Evolutionary conservation across 192 early-diverging fungal genomes (phyloP).

Genomic region (Entomortierella lignicola): DNA sequence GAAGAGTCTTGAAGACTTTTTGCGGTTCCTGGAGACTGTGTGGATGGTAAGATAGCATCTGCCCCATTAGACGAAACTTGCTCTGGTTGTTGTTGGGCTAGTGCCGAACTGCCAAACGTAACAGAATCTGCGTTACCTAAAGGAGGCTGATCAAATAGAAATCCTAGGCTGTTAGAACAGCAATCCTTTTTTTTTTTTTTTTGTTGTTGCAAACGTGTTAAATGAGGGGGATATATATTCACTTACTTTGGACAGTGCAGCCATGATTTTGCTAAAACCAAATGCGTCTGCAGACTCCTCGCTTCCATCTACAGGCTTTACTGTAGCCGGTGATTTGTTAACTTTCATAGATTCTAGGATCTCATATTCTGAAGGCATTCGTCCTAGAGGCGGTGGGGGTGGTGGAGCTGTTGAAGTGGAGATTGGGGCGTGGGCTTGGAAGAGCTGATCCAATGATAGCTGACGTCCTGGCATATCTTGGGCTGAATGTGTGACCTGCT

Average conservation of each 20-base stretch:
- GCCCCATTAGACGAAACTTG: not conserved
- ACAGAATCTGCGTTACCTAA: conserved; percentile 7
- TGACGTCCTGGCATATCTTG: conserved; percentile 44
- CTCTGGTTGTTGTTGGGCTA: not conserved
- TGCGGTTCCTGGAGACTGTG: not conserved
- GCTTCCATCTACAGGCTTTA: conserved; percentile 10
- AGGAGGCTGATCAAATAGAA: conserved; percentile 13
- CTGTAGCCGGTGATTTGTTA: conserved; percentile 20
- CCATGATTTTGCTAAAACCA: conserved; percentile 65
- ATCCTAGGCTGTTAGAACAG: not conserved
- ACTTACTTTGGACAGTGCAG: conserved; percentile 61
- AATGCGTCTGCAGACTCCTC: conserved; percentile 57
- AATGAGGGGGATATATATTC: not conserved
- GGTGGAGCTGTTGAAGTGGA: conserved; percentile 15
- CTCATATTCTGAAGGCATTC: conserved; percentile 67
- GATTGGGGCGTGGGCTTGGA: conserved; percentile 56
- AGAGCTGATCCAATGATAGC: conserved; percentile 62
- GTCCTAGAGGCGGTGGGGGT: conserved; percentile 24
- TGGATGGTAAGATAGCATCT: not conserved
- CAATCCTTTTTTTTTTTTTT: not conserved
- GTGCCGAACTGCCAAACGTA: not conserved
- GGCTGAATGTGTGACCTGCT: not conserved
- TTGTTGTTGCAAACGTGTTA: not conserved
- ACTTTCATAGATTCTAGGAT: conserved; percentile 61
- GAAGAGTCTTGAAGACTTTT: conserved; percentile 31